Percentiles rank a stretch among this genome's conserved stretches.
These are phyloP conservation scores for Eucalyptus regnans DNA, from an alignment of 345 rosid species.

Conservation along the genomic window DNA sequence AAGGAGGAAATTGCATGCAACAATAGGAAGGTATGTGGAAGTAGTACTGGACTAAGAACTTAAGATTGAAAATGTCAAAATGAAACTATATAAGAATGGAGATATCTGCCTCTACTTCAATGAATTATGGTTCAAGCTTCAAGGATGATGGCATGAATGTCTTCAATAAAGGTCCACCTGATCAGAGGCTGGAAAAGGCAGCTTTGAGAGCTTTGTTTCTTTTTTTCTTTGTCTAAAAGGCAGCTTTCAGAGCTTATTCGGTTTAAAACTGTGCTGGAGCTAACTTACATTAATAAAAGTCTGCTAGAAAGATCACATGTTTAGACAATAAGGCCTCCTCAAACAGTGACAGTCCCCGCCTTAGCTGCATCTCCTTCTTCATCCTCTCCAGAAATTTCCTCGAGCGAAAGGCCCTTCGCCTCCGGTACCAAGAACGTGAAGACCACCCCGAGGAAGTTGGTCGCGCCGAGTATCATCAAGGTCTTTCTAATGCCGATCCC, in stretches of 20 bases:
- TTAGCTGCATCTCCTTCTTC: background rate
- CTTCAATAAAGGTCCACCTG: background rate
- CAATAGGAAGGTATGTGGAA: background rate
- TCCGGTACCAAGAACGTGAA: constrained; percentile 3
- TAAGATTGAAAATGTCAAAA: background rate
- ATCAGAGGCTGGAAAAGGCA: background rate
- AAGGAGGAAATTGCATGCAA: background rate
- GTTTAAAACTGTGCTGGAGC: no score
- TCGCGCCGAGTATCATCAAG: background rate
- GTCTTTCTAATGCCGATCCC: background rate
- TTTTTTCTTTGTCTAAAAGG: no score
- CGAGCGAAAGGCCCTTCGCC: background rate
- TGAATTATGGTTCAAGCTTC: background rate
- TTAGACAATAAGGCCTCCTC: background rate
- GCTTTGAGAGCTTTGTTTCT: background rate
- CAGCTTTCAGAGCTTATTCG: no score
- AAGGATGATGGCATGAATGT: background rate
- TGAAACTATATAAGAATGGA: background rate
- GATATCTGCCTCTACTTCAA: background rate
- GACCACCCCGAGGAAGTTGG: background rate
- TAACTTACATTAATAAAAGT: background rate
- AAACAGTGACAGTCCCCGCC: background rate
- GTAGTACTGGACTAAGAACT: background rate
- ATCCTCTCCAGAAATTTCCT: background rate
- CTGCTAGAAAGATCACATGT: background rate